Conservation (phyloP, 495 filamentous ascomycete species). For the Annulohypoxylon maeteangense region DNA sequence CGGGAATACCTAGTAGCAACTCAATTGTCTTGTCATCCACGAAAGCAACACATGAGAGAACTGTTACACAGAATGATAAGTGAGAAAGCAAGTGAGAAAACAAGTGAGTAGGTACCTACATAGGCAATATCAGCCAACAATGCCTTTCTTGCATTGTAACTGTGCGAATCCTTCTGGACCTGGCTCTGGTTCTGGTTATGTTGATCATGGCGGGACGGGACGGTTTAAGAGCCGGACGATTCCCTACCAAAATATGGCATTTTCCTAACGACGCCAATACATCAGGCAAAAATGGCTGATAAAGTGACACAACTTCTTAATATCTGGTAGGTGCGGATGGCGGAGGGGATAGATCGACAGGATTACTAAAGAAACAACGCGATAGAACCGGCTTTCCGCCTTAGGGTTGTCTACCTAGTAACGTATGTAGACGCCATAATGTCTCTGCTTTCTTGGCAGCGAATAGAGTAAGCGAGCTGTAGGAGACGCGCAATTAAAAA, state of each 20-base stretch:
- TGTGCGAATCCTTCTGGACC: constrained; percentile 11
- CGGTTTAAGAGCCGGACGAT: constrained; percentile 11
- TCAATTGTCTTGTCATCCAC: constrained; percentile 8
- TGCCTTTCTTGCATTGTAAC: constrained; percentile 2
- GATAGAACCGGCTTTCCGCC: constrained; percentile 32
- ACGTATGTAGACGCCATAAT: constrained; percentile 15
- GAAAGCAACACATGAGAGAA: constrained; percentile 7
- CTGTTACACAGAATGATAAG: constrained; percentile 9
- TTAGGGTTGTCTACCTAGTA: constrained; percentile 23
- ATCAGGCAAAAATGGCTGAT: constrained; percentile 31
- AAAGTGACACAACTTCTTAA: constrained; percentile 6
- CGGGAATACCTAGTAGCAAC: constrained; percentile 16
- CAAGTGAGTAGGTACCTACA: constrained; percentile 3
- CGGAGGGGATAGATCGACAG: constrained; percentile 33
- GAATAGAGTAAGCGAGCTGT: constrained; percentile 42
- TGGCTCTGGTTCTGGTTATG: background rate
- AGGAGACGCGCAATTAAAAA: constrained; percentile 38
- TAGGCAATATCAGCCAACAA: constrained; percentile 18
- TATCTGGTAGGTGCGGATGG: constrained; percentile 23
- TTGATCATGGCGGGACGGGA: constrained; percentile 4
- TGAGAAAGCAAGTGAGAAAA: background rate
- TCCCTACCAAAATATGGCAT: constrained; percentile 24
- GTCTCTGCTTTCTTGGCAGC: constrained; percentile 25
- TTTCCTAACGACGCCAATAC: constrained; percentile 9
- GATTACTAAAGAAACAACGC: constrained; percentile 42